Evolutionary conservation across 495 filamentous ascomycete genomes (phyloP).

Genomic region (Jackrogersella minutella): DNA sequence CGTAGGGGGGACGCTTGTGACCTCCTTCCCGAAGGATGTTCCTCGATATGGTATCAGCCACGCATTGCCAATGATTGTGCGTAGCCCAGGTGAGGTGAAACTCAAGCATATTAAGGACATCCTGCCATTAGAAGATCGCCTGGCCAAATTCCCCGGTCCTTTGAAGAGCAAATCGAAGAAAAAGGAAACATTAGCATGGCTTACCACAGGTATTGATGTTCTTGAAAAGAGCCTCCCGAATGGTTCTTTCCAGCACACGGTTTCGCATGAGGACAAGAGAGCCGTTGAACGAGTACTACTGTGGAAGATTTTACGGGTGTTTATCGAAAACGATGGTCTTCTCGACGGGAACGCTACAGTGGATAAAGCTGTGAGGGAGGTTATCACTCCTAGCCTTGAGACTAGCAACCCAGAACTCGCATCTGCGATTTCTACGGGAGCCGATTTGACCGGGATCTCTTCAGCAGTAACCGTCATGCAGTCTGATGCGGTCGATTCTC

Average conservation of each 20-base stretch:
- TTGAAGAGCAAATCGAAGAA: slow-evolving; percentile 90
- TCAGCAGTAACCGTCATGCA: slow-evolving; percentile 43
- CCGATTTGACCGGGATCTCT: slow-evolving; percentile 34
- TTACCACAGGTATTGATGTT: slow-evolving; percentile 73
- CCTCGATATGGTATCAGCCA: slow-evolving; percentile 83
- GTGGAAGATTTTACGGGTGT: slow-evolving; percentile 82
- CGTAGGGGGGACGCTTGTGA: slow-evolving; percentile 81
- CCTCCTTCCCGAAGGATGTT: slow-evolving; percentile 87
- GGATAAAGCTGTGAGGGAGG: slow-evolving; percentile 73
- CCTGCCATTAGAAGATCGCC: slow-evolving; percentile 70
- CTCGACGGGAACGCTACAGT: slow-evolving; percentile 77
- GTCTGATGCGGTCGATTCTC: slow-evolving; percentile 70
- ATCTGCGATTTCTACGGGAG: slow-evolving; percentile 36
- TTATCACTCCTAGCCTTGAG: slow-evolving; percentile 70
- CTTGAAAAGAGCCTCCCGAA: slow-evolving; percentile 70
- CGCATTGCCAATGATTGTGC: slow-evolving; percentile 76
- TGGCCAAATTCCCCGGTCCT: slow-evolving; percentile 88
- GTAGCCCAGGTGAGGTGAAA: slow-evolving; percentile 85
- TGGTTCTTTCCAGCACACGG: slow-evolving; percentile 53
- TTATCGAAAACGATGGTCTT: slow-evolving; percentile 86
- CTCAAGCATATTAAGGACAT: slow-evolving; percentile 73
- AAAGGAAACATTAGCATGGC: slow-evolving; percentile 88
- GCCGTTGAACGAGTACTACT: slow-evolving; percentile 83
- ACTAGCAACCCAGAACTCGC: slow-evolving; percentile 43
- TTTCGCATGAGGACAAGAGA: slow-evolving; percentile 65